A percentile compares a stretch with the other conserved stretches of the same genome.
Evolutionary conservation across 805 yeast species (phyloP).

Genomic region (Saturnispora kantuleensis): DNA sequence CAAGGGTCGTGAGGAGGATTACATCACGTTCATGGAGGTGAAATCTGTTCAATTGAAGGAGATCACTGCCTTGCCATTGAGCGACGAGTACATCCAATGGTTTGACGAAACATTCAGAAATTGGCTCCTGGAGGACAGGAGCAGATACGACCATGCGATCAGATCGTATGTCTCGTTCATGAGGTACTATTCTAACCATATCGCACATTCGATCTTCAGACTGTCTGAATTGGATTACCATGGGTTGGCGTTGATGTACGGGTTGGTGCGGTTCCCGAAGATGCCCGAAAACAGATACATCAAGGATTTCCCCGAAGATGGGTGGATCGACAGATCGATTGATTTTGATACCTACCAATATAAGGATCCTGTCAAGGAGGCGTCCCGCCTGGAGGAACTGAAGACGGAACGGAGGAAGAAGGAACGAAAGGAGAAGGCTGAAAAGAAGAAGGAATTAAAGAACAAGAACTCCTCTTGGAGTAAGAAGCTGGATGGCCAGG

Average conservation of each 20-base stretch:
- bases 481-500: conserved; percentile 52
- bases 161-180: conserved; percentile 76
- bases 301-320: conserved; percentile 52
- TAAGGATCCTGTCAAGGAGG: conserved; percentile 55
- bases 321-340: conserved; percentile 56
- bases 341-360: conserved; percentile 64
- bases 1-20: conserved; percentile 72
- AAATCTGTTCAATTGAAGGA: conserved; percentile 47
- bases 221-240: conserved; percentile 59
- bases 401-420: conserved; percentile 34
- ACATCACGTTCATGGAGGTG: conserved; percentile 69
- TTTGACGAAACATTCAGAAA: conserved; percentile 28
- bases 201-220: conserved; percentile 82
- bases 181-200: conserved; percentile 77
- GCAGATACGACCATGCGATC: conserved; percentile 72
- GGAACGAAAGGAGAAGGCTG: conserved; percentile 30
- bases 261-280: conserved; percentile 73
- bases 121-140: conserved; percentile 67
- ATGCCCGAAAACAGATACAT: conserved; percentile 81
- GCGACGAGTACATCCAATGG: conserved; percentile 14
- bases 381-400: conserved; percentile 46
- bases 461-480: conserved; percentile 73
- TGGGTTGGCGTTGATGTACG: conserved; percentile 66
- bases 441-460: conserved; percentile 34
- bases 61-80: conserved; percentile 20